Base-by-base conservation (phyloP, 1,139 yeast species). In the Suhomyces yuchorum region DNA sequence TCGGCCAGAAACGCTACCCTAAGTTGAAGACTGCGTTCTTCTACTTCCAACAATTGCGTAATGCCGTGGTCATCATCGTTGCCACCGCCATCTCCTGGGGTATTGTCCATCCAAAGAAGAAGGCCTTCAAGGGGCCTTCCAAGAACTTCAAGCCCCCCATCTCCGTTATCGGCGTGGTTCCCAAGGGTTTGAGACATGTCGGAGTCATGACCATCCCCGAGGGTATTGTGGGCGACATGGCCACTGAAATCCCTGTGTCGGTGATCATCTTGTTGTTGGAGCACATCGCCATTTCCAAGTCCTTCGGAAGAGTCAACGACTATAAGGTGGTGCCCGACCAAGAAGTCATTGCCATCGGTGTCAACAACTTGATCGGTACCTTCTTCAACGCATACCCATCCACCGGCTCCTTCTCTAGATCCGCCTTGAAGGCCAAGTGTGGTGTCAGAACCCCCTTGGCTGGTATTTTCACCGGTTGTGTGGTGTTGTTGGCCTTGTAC, bases 391-490 rank as follows among this genome's bases (percentile, higher is more conserved):
- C 97, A 8, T 92, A 92, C 65, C 98, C 98, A 14, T 92, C 97
- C 9, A 92, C 98, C 9, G 97, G 98, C 46, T 92, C 97, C 1
- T 92, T 92, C 68, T 88, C 96, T 18, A 84, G 97, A 74, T 87
- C 97, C 42, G 97, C 97, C 11, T 78, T 92, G 61, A 91, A 92
- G 70, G 87, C 96, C 48, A 92, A 91, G 70, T 91, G 97, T 78
- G 96, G 96, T 62, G 98, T 92, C 40, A 81, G 92, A 62, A 92
- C 98, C 35, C 98, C 98, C 28, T 74, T 91, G 53, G 96, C 97
- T 45, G 97, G 97, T 70, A 78, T 90, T 47, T 87, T 84, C 70
- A 90, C 97, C 23, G 98, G 97, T 63, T 82, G 80, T 34, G 92
- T 92, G 65, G 97, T 92, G 22, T 71, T 92, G 54, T 73, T 92